A percentile compares a stretch with the other conserved stretches of the same genome.
Conservation (phyloP, 768 basidiomycete species). For the Tricholoma hemisulphureum region DNA sequence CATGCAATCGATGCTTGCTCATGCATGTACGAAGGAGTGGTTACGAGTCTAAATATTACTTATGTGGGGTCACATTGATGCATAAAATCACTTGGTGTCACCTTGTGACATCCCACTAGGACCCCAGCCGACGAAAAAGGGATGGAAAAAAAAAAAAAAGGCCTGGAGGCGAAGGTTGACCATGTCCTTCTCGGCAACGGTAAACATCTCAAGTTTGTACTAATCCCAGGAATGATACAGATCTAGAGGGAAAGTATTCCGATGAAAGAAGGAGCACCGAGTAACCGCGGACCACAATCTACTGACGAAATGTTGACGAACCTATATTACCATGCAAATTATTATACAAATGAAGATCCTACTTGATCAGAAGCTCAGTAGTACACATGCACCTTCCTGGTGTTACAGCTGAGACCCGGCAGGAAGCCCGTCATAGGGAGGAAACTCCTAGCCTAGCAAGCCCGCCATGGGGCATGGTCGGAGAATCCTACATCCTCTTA, state of each 20-base stretch:
- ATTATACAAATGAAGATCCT: background rate
- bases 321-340: background rate
- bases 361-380: background rate
- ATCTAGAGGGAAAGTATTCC: background rate
- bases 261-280: background rate
- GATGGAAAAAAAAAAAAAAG: no score
- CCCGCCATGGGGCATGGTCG: no score
- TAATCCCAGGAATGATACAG: background rate
- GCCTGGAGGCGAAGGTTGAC: background rate
- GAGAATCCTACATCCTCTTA: constrained; percentile 1
- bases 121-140: no score
- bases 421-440: background rate
- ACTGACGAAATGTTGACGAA: background rate
- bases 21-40: no score
- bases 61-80: no score
- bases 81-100: no score
- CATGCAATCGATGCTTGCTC: no score
- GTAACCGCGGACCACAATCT: background rate
- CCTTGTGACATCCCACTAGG: no score
- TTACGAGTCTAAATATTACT: no score
- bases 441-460: no score
- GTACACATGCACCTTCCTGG: background rate
- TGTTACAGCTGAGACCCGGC: background rate
- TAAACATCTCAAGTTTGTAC: background rate
- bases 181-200: no score